Percentiles rank a stretch among this genome's conserved stretches.
phyloP scores from a whole-genome alignment of 2,329 filamentous ascomycete genomes.

The Simplicillium sp. region DNA sequence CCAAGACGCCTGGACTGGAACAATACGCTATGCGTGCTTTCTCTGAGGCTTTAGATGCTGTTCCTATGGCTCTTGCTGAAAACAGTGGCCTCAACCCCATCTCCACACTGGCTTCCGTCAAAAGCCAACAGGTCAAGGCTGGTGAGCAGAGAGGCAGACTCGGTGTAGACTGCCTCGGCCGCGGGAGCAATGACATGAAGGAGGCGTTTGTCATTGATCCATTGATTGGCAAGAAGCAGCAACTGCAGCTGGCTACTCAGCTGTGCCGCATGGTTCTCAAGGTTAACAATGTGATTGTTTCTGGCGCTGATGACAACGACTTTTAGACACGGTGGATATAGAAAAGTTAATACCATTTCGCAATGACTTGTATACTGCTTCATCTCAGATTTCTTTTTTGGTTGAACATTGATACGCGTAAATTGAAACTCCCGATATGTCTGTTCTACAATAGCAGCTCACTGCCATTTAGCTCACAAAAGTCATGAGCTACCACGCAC shows the following conservation, averaged over 20 bases:
- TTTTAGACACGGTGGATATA: slow-evolving; percentile 45
- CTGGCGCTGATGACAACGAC: slow-evolving; percentile 78
- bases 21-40: slow-evolving; percentile 99
- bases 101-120: slow-evolving; percentile 87
- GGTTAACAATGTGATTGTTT: slow-evolving; percentile 93
- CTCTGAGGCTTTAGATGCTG: slow-evolving; percentile 82
- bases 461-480: no score
- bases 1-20: slow-evolving; percentile 92
- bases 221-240: slow-evolving; percentile 94
- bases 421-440: neutral
- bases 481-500: no score
- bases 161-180: slow-evolving; percentile 96
- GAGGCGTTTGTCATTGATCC: slow-evolving; percentile 97
- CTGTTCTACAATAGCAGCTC: neutral
- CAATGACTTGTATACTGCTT: no score
- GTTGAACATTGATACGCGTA: neutral
- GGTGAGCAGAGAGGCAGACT: slow-evolving; percentile 48
- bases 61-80: slow-evolving; percentile 94
- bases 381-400: neutral
- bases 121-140: slow-evolving; percentile 90
- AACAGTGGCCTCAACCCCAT: slow-evolving; percentile 96
- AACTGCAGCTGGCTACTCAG: slow-evolving; percentile 92
- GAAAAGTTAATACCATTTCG: slow-evolving; percentile 12
- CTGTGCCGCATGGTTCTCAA: slow-evolving; percentile 97
- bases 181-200: slow-evolving; percentile 93